Conservation (phyloP, 495 filamentous ascomycete species). For the Neurospora sp. region DNA sequence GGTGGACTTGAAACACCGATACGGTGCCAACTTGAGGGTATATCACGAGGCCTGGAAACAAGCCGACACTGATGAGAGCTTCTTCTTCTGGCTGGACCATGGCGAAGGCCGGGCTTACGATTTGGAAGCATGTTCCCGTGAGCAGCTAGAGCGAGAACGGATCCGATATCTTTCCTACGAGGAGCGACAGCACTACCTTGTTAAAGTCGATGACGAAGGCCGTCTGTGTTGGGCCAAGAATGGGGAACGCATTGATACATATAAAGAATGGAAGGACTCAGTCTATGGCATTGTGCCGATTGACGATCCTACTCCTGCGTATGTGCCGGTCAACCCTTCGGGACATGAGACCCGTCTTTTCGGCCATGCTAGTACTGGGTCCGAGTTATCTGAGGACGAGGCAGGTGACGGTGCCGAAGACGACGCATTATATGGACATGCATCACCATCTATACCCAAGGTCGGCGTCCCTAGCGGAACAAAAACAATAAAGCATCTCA, state of each 20-base stretch:
- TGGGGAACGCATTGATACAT: conserved; percentile 63
- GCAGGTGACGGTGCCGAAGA: conserved; percentile 14
- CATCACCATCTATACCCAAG: background rate
- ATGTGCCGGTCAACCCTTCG: conserved; percentile 8
- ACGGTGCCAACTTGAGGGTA: conserved; percentile 71
- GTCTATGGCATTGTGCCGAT: conserved; percentile 63
- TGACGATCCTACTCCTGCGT: conserved; percentile 50
- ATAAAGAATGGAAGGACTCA: conserved; percentile 64
- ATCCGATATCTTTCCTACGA: conserved; percentile 66
- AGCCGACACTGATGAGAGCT: conserved; percentile 68
- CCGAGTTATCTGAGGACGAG: conserved; percentile 2
- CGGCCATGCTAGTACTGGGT: conserved; percentile 13
- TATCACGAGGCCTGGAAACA: conserved; percentile 83
- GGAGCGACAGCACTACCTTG: conserved; percentile 63
- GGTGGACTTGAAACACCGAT: conserved; percentile 83
- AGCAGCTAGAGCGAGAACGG: conserved; percentile 55
- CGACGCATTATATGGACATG: conserved; percentile 16
- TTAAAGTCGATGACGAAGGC: conserved; percentile 56
- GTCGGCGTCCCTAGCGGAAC: background rate
- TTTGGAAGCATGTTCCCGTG: conserved; percentile 50
- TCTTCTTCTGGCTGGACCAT: conserved; percentile 93
- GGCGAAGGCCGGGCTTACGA: conserved; percentile 57
- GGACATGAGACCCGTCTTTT: conserved; percentile 11
- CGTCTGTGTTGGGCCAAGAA: conserved; percentile 75
- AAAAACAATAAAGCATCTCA: background rate